Percentiles rank a stretch among this genome's conserved stretches.
These are phyloP conservation scores for Dentipellis sp. DNA, from an alignment of 768 basidiomycete genomes.

Conservation along the genomic window DNA sequence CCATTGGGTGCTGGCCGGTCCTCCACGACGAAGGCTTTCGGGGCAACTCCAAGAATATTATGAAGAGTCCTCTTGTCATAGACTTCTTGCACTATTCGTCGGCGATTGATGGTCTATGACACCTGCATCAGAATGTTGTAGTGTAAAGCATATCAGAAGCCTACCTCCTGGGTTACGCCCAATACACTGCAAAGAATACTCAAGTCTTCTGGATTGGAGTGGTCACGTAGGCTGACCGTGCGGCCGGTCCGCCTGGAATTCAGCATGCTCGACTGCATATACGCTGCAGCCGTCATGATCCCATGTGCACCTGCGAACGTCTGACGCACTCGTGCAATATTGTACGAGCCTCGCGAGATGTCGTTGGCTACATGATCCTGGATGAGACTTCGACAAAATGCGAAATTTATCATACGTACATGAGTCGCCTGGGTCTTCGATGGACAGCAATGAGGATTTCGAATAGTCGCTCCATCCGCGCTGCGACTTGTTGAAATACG, in stretches of 20 bases:
- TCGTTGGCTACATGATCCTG: constrained; percentile 64
- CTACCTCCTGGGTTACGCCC: constrained; percentile 77
- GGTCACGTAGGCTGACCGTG: constrained; percentile 33
- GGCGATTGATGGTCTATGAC: constrained; percentile 63
- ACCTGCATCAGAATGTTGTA: background rate
- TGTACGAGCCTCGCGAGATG: constrained; percentile 83
- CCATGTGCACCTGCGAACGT: constrained; percentile 76
- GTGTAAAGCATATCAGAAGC: constrained; percentile 12
- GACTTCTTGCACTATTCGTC: constrained; percentile 58
- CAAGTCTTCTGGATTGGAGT: constrained; percentile 49
- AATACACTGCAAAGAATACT: constrained; percentile 76
- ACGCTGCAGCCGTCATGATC: constrained; percentile 71
- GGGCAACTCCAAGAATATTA: constrained; percentile 38
- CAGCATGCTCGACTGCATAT: constrained; percentile 53
- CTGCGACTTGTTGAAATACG: constrained; percentile 75
- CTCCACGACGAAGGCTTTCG: constrained; percentile 7
- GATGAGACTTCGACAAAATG: background rate
- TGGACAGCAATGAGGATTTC: constrained; percentile 54
- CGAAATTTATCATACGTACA: constrained; percentile 39
- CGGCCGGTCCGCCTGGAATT: constrained; percentile 44
- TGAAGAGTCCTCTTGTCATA: constrained; percentile 55
- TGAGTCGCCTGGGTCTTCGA: constrained; percentile 90
- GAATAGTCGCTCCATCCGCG: constrained; percentile 73
- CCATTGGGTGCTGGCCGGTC: constrained; percentile 2
- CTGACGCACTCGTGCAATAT: constrained; percentile 70